These are phyloP conservation scores for Mrakia frigida DNA, from an alignment of 768 basidiomycete genomes.

Conservation along the genomic window DNA sequence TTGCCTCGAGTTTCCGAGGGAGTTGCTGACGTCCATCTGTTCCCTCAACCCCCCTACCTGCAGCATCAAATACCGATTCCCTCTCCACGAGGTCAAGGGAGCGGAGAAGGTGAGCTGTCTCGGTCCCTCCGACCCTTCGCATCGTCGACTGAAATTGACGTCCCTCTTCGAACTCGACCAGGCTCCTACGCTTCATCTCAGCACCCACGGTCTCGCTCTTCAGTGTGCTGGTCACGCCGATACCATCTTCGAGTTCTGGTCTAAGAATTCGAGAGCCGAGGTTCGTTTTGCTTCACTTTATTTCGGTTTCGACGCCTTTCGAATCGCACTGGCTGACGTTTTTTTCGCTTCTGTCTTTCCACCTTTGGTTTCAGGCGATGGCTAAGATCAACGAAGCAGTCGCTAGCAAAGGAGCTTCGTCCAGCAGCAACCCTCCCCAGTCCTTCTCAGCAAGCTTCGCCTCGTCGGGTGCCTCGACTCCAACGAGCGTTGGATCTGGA, in stretches of 20 bases:
- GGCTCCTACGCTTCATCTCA: conserved; percentile 31
- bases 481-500: too few species aligned
- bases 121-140: background rate
- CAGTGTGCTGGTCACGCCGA: conserved; percentile 51
- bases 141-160: background rate
- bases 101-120: conserved; percentile 46
- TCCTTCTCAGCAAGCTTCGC: conserved; percentile 11
- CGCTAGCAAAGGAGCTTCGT: background rate
- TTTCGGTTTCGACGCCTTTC: background rate
- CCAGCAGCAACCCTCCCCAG: background rate
- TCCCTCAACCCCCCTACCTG: too few species aligned
- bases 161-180: conserved; percentile 38
- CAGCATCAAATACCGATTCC: conserved; percentile 46
- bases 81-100: conserved; percentile 47
- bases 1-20: background rate
- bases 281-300: conserved; percentile 3
- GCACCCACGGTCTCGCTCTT: conserved; percentile 46
- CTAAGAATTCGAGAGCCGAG: conserved; percentile 48
- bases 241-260: conserved; percentile 54
- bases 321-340: background rate
- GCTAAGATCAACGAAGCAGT: conserved; percentile 43
- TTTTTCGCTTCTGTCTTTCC: background rate
- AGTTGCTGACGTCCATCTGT: background rate
- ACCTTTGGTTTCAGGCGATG: conserved; percentile 46
- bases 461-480: background rate